Conservation (phyloP, 1,284 basidiomycete species). For the Pseudozyma pruni region DNA sequence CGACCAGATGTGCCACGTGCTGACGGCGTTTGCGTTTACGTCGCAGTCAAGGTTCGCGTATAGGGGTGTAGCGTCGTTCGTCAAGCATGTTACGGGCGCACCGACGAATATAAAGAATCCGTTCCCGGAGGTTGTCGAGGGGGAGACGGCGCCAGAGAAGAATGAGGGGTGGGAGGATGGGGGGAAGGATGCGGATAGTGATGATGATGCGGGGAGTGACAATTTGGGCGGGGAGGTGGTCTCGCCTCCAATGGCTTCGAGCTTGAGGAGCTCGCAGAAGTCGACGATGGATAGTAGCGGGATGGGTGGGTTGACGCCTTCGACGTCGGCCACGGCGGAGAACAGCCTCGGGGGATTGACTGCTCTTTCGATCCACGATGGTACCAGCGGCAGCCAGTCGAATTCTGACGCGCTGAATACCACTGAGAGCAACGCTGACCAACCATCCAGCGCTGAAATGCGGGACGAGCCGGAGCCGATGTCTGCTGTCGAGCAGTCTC, state of each 20-base stretch:
- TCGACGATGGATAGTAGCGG: slow-evolving; percentile 1
- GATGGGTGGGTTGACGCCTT: slow-evolving; percentile 1
- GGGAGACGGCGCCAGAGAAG: slow-evolving; percentile 7
- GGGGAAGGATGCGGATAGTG: not conserved
- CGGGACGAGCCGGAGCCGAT: slow-evolving; percentile 22
- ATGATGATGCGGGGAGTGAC: slow-evolving; percentile 18
- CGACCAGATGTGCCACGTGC: slow-evolving; percentile 71
- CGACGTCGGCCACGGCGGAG: not conserved
- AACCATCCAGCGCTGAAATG: not conserved
- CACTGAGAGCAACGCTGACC: not conserved
- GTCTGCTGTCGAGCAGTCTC: slow-evolving; percentile 10
- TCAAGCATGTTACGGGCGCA: slow-evolving; percentile 66
- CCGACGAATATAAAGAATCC: slow-evolving; percentile 54
- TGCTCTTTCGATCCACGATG: not conserved
- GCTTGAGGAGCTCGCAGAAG: slow-evolving; percentile 13
- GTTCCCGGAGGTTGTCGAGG: slow-evolving; percentile 45
- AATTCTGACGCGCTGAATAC: slow-evolving; percentile 3
- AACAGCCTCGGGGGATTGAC: too few relatives aligned
- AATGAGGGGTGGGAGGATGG: slow-evolving; percentile 8
- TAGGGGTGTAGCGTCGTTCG: slow-evolving; percentile 67
- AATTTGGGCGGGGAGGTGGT: slow-evolving; percentile 34
- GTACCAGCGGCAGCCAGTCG: too few relatives aligned
- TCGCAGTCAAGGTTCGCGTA: slow-evolving; percentile 69
- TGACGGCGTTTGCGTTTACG: slow-evolving; percentile 69
- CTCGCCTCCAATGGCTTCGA: slow-evolving; percentile 16